These are phyloP conservation scores for Auricularia auricula-judae DNA, from an alignment of 768 basidiomycete species.

Conservation along the genomic window DNA sequence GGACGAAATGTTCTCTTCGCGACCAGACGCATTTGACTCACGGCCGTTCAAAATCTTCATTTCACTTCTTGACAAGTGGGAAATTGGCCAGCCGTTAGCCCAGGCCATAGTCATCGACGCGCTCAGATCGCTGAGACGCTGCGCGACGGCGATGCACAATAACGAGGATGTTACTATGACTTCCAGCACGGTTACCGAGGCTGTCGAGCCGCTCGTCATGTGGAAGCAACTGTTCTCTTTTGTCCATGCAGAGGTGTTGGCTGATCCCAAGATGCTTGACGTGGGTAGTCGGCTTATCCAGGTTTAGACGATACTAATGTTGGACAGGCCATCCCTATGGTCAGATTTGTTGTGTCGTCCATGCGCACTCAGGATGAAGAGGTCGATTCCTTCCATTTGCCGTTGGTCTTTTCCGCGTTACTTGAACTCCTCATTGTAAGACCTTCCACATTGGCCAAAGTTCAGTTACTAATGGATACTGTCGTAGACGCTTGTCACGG, in stretches of 20 bases:
- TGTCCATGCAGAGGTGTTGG: constrained; percentile 42
- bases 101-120: constrained; percentile 71
- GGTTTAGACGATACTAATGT: not conserved
- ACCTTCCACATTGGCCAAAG: too few species aligned
- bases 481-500: not conserved
- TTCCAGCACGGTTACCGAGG: constrained; percentile 81
- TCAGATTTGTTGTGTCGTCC: constrained; percentile 58
- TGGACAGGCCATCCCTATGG: constrained; percentile 51
- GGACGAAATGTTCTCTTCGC: constrained; percentile 69
- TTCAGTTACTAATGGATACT: too few species aligned
- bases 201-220: constrained; percentile 77
- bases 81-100: constrained; percentile 76
- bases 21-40: constrained; percentile 63
- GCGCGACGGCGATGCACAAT: constrained; percentile 26
- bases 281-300: too few species aligned
- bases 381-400: constrained; percentile 66
- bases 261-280: not conserved
- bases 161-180: constrained; percentile 57
- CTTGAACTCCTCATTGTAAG: constrained; percentile 37
- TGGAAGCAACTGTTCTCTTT: constrained; percentile 67
- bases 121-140: constrained; percentile 59
- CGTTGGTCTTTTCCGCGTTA: constrained; percentile 62
- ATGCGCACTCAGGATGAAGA: constrained; percentile 84
- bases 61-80: constrained; percentile 93
- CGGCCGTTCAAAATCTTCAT: constrained; percentile 94